Evolutionary conservation across 306 rosid species (phyloP).

Genomic region (Rosa chinensis): DNA sequence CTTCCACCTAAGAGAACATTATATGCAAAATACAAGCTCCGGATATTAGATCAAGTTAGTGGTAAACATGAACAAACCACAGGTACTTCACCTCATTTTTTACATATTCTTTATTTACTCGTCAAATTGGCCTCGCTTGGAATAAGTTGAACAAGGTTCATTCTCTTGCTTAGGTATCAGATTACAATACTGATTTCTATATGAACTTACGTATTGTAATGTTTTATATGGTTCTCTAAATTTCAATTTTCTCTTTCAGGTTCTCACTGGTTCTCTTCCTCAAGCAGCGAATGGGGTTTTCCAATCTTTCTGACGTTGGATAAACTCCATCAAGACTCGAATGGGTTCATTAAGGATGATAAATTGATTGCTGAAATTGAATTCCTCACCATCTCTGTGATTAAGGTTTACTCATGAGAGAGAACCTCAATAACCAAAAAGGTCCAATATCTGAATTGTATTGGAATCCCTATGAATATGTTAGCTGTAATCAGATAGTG

Average conservation of each 20-base stretch:
- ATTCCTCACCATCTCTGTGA: neutral
- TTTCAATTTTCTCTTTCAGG: neutral
- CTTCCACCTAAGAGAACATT: neutral
- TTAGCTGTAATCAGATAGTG: neutral
- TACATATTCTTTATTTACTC: neutral
- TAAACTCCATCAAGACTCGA: neutral
- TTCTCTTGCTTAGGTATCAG: neutral
- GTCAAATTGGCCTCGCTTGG: neutral
- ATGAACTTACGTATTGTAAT: too few relatives aligned
- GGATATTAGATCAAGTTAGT: constrained; percentile 3
- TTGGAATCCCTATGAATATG: neutral
- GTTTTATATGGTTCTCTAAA: neutral
- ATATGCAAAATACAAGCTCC: neutral
- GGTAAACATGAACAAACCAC: neutral
- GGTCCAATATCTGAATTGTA: neutral
- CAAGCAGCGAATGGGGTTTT: neutral
- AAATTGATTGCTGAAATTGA: neutral
- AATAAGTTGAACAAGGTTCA: neutral
- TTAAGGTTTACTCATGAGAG: neutral
- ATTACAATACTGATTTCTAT: too few relatives aligned
- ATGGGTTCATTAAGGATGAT: neutral
- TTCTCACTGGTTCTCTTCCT: neutral
- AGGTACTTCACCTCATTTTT: neutral
- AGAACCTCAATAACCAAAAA: neutral
- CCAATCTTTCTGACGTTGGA: neutral